Evolutionary conservation across 768 basidiomycete genomes (phyloP).

Genomic region (Exidia glandulosa): DNA sequence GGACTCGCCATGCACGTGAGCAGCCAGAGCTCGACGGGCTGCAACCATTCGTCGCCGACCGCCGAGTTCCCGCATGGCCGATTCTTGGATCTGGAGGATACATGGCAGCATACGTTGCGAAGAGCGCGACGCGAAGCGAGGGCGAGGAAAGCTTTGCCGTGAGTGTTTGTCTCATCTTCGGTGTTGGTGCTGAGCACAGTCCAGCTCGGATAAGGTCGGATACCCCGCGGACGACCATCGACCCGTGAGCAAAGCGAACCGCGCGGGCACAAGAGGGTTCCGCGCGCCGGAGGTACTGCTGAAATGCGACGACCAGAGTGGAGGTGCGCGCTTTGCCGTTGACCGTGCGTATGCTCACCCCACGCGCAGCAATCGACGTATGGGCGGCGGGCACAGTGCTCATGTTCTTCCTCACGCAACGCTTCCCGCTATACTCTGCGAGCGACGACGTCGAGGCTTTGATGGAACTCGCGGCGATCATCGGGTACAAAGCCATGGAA

Average conservation of each 20-base stretch:
- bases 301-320: constrained; percentile 88
- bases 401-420: constrained; percentile 81
- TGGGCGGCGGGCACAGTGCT: constrained; percentile 93
- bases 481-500: constrained; percentile 77
- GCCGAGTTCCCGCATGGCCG: constrained; percentile 59
- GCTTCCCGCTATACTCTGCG: constrained; percentile 91
- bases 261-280: constrained; percentile 94
- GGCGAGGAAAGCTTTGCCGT: constrained; percentile 29
- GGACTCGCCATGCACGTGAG: constrained; percentile 50
- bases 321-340: constrained; percentile 44
- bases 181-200: not conserved
- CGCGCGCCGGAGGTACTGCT: constrained; percentile 92
- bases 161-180: constrained; percentile 21
- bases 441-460: constrained; percentile 91
- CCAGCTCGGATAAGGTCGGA: constrained; percentile 20
- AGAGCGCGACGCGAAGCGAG: constrained; percentile 40
- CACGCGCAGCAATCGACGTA: constrained; percentile 75
- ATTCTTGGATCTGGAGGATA: constrained; percentile 31
- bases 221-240: no score
- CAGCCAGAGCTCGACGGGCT: constrained; percentile 47
- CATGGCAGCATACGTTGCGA: constrained; percentile 46
- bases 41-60: constrained; percentile 68
- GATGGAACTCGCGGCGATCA: constrained; percentile 84
- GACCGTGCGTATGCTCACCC: constrained; percentile 1
- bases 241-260: constrained; percentile 81